Percentiles rank a stretch among this genome's conserved stretches.
Evolutionary conservation across 2,329 filamentous ascomycete genomes (phyloP).

Genomic region (Diaporthe batatas): DNA sequence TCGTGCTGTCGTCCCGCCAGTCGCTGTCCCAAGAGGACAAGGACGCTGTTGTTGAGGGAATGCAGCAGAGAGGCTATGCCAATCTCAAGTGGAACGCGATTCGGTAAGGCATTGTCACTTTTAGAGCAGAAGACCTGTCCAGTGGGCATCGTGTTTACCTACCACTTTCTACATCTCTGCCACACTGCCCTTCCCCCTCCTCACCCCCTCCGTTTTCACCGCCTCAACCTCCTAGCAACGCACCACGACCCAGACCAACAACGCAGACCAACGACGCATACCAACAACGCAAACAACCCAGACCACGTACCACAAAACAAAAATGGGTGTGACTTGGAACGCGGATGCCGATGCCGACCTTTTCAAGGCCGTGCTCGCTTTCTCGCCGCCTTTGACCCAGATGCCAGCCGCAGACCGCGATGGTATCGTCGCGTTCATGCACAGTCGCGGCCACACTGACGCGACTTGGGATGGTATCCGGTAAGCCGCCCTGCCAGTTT

Average conservation of each 20-base stretch:
- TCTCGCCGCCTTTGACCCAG: conserved; percentile 13
- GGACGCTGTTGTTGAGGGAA: conserved; percentile 43
- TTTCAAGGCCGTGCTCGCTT: conserved; percentile 46
- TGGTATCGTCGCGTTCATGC: conserved; percentile 41
- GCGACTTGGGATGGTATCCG: conserved; percentile 47
- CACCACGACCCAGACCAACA: background rate
- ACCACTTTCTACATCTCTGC: background rate
- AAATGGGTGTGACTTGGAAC: conserved; percentile 51
- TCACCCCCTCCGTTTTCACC: too few species aligned
- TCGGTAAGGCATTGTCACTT: conserved; percentile 40
- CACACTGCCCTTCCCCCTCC: background rate
- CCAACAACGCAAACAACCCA: background rate
- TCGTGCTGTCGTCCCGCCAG: conserved; percentile 38
- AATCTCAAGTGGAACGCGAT: conserved; percentile 45
- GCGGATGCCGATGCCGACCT: conserved; percentile 47
- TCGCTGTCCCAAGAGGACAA: conserved; percentile 45
- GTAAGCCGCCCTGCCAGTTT: conserved; percentile 38
- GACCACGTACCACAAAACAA: conserved; percentile 22
- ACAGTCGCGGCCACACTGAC: conserved; percentile 41
- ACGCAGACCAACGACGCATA: background rate
- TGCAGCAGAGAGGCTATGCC: conserved; percentile 45
- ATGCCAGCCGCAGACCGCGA: conserved; percentile 42
- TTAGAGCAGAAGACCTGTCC: background rate
- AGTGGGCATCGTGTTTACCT: background rate
- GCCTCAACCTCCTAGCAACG: background rate